These are phyloP conservation scores for Trichosanthes truncata DNA, from an alignment of 306 rosid species.

Conservation along the genomic window DNA sequence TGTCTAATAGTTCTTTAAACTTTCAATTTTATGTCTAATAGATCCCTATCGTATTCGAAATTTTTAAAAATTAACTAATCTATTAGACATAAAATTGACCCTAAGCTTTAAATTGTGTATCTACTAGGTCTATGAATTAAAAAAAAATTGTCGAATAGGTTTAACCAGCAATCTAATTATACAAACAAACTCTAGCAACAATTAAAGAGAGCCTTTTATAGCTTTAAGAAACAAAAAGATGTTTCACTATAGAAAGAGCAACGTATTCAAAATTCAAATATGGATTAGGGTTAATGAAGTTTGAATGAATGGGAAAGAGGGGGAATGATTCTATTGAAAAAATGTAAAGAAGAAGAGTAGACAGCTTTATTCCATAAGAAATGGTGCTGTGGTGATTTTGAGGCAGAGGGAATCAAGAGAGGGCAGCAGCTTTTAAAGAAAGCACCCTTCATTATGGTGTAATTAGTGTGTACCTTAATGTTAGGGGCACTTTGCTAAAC, in stretches of 20 bases:
- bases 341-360: slow-evolving; percentile 16
- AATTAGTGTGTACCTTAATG: slow-evolving; percentile 67
- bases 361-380: slow-evolving; percentile 43
- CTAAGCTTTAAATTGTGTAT: no score
- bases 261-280: neutral
- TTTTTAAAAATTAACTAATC: no score
- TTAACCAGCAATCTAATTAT: no score
- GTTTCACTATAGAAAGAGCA: neutral
- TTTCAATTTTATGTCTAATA: no score
- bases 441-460: slow-evolving; percentile 80
- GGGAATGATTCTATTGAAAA: neutral
- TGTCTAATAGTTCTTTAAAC: no score
- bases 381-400: slow-evolving; percentile 53
- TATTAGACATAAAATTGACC: no score
- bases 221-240: neutral
- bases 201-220: neutral
- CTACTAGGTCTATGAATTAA: no score
- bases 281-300: neutral
- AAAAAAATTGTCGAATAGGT: no score
- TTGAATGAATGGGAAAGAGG: neutral
- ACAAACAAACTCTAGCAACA: neutral
- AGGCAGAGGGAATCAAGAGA: slow-evolving; percentile 66
- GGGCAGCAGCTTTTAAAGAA: neutral
- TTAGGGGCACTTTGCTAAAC: slow-evolving; percentile 36
- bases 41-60: no score